Evolutionary conservation across 768 basidiomycete species (phyloP).

Genomic region (Lactarius hatsudake): DNA sequence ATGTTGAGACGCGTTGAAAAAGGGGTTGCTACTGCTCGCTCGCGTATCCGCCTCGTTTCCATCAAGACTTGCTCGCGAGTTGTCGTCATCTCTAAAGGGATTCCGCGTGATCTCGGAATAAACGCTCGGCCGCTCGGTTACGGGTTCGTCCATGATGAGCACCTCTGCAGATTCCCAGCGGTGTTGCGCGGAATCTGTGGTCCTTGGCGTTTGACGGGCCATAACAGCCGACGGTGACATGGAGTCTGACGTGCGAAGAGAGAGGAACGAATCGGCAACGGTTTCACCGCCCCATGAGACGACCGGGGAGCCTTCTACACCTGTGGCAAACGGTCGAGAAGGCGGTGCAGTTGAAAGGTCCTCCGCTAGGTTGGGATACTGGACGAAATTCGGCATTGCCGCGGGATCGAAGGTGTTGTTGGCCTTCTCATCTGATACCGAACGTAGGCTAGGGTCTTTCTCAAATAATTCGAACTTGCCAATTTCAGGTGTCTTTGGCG

Average conservation of each 20-base stretch:
- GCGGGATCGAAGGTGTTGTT: constrained; percentile 24
- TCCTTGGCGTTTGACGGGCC: constrained; percentile 23
- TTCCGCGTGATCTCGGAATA: not conserved
- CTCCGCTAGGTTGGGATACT: constrained; percentile 9
- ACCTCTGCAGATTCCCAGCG: constrained; percentile 29
- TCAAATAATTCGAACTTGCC: constrained; percentile 21
- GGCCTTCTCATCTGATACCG: constrained; percentile 23
- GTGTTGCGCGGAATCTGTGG: constrained; percentile 21
- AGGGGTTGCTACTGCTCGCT: constrained; percentile 19
- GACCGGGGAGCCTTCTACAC: constrained; percentile 1
- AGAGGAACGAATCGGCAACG: constrained; percentile 19
- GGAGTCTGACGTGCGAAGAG: constrained; percentile 12
- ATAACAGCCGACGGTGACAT: constrained; percentile 24
- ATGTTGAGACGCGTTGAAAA: constrained; percentile 24
- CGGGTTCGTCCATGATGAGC: constrained; percentile 18
- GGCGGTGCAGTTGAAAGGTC: constrained; percentile 7
- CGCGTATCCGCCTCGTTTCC: not conserved
- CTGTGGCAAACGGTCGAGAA: constrained; percentile 10
- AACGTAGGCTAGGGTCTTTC: constrained; percentile 25
- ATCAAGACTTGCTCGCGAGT: not conserved
- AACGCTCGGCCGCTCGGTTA: not conserved
- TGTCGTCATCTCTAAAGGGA: constrained; percentile 22
- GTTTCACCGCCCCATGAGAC: constrained; percentile 22
- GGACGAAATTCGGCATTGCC: constrained; percentile 25
- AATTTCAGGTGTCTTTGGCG: constrained; percentile 4